Base-by-base conservation (phyloP, 2,329 filamentous ascomycete genomes). In the Pestalotiopsis sp. region DNA sequence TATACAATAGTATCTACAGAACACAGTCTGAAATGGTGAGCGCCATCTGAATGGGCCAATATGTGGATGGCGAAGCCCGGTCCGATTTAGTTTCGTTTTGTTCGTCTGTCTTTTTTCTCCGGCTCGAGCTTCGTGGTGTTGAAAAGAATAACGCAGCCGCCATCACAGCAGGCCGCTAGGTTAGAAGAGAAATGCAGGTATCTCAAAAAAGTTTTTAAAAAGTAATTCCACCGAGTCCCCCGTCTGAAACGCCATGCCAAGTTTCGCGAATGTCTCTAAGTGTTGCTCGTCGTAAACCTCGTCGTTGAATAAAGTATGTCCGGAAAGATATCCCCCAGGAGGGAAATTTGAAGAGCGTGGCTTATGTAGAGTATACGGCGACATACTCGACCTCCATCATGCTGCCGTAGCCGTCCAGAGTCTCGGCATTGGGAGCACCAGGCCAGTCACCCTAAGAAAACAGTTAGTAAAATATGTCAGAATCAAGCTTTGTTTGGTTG, bases 341-440 rank as follows among this genome's bases (percentile, higher is more conserved):
- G 31, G n/a, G n/a, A 6, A 25, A 23, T 36, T 36, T 36, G 31
- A 13, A n/a, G n/a, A n/a, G 41, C 14, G 14, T 41, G 31, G 59
- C 31, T 65, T 27, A 25, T 41, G 75, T 72, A 39, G 75, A 49
- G 71, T 78, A 78, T 0, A 77, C 75, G 17, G 84, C 84, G 17
- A 87, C 83, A 69, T 87, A 87, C 60, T 79, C 81, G 27, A 87
- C 80, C 75, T 88, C 86, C 82, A 88, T 84, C 77, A 84, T 83
- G 73, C 78, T 83, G 56, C 81, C 84, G 20, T 75, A 83, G 36
- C 85, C 82, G 64, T 82, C 85, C 1, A 72, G 69, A 2, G 87
- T 89, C n/a, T 75, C 72, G 4, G 67, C 73, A 70, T 85, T 85
- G 3, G 87, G 86, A 14, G 77, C 31, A 3, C 86, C 86, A 58